phyloP scores from a whole-genome alignment of 805 yeast genomes.

The Candida easanensis region DNA sequence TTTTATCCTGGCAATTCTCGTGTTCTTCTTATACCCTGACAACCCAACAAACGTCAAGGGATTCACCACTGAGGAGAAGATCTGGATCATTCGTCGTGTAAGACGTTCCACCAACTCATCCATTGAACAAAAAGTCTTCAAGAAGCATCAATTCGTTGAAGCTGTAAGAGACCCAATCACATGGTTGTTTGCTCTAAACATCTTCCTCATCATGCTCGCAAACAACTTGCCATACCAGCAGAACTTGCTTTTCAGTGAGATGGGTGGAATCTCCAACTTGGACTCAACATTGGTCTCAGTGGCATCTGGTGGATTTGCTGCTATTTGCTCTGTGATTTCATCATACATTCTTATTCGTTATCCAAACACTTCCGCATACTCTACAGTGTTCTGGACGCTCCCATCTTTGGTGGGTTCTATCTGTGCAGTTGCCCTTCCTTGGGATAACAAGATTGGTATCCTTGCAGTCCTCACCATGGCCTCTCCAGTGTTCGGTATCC shows the following conservation, averaged over 20 bases:
- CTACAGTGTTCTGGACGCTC: conserved; percentile 36
- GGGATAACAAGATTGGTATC: conserved; percentile 43
- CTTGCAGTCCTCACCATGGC: conserved; percentile 49
- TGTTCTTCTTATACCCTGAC: conserved; percentile 47
- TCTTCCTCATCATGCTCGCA: conserved; percentile 46
- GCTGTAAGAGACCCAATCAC: conserved; percentile 42
- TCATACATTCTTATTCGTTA: conserved; percentile 32
- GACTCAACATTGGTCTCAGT: conserved; percentile 52
- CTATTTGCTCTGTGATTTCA: conserved; percentile 37
- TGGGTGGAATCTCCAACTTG: conserved; percentile 43
- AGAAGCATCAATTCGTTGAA: conserved; percentile 41
- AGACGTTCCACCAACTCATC: conserved; percentile 37
- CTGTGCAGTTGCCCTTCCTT: conserved; percentile 42
- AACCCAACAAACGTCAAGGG: conserved; percentile 53
- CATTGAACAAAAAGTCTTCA: conserved; percentile 43
- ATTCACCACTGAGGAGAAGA: conserved; percentile 46
- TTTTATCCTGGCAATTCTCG: conserved; percentile 34
- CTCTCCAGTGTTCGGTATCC: conserved; percentile 41
- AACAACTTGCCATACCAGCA: conserved; percentile 54
- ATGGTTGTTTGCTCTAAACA: conserved; percentile 30
- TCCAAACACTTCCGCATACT: conserved; percentile 38
- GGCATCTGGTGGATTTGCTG: conserved; percentile 50
- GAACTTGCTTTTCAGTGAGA: conserved; percentile 42
- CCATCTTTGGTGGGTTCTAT: conserved; percentile 47
- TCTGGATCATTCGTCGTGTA: conserved; percentile 45